Percentiles rank a stretch among this genome's conserved stretches.
These are phyloP conservation scores for Pinus tabuliformis DNA, from an alignment of 75 land plant genomes.

Conservation along the genomic window DNA sequence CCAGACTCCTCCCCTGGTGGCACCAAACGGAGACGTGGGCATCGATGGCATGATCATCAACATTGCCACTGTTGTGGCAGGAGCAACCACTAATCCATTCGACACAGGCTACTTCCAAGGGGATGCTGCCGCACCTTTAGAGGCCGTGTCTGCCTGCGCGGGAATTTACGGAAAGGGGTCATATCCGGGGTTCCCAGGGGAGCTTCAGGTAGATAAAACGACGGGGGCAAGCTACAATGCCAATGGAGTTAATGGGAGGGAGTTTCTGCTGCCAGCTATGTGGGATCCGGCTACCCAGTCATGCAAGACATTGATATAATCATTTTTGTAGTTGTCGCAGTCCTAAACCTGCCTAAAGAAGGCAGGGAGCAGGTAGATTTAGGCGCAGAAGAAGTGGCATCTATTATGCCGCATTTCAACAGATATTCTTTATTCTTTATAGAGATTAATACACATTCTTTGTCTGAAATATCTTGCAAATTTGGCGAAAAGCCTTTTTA, in stretches of 20 bases:
- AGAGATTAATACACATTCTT: no score
- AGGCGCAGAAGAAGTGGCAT: no score
- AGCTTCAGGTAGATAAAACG: constrained; percentile 32
- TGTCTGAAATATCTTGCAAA: no score
- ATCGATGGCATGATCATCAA: constrained; percentile 72
- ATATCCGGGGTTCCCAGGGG: constrained; percentile 76
- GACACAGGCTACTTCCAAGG: constrained; percentile 70
- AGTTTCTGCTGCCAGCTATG: constrained; percentile 70
- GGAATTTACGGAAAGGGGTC: constrained; percentile 74
- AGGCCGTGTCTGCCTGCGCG: constrained; percentile 72
- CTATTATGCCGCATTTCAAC: no score
- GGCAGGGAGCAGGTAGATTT: no score
- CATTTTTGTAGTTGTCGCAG: neutral
- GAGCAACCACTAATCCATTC: constrained; percentile 72
- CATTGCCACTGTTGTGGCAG: constrained; percentile 64
- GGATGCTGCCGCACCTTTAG: constrained; percentile 44
- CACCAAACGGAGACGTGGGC: constrained; percentile 82
- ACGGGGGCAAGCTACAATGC: constrained; percentile 78
- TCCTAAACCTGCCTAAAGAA: no score
- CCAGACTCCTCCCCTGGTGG: constrained; percentile 51
- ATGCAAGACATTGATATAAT: constrained; percentile 25
- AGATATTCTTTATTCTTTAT: no score
- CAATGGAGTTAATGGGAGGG: constrained; percentile 55
- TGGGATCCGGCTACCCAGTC: constrained; percentile 64
- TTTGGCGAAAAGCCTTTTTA: no score